Evolutionary conservation across 2,329 filamentous ascomycete genomes (phyloP), one percentile per base, ranked within the genome.

Genomic region (Leptographium lundbergii): DNA sequence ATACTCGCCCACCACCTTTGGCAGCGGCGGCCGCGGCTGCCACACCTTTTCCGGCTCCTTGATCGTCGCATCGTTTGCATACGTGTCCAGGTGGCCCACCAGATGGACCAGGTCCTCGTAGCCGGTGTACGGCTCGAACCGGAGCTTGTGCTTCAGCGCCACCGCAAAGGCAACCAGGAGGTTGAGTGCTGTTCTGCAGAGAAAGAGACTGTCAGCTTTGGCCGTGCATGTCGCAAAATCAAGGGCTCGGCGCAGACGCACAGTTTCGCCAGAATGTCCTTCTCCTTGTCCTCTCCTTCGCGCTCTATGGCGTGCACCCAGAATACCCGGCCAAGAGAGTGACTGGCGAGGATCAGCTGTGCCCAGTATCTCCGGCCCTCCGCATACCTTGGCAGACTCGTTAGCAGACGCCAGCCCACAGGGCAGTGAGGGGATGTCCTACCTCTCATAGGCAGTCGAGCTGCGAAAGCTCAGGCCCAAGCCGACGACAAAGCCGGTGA

Each of bases 401-500:
- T 34, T 47, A 34, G 47, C n/a, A n/a, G 29, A 24, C 39, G 2
- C 27, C 29, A 27, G 13, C 4, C 25, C 17, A 32, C n/a, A 60
- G 61, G 57, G 24, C n/a, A 50, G 3, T 5, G 47, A 50, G 24
- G 9, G 24, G 6, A 50, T 22, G 24, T 4, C 51, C 6, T 74
- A 77, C 69, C 87, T 81, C 71, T 92, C 88, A 66, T 92, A 92
- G 10, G 88, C 88, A 4, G 87, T 89, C 0, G 86, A 86, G 62
- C 82, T 89, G 58, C 88, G 85, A 75, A 92, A 91, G 24, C 86
- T 89, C 62, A 92, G 76, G 14, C 86, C 81, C 67, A 91, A 72
- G 80, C 86, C 85, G 67, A 92, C 87, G 60, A 91, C 86, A 72
- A 92, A 91, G 84, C 88, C 88, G 32, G 88, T 82, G n/a, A 92